Conservation (phyloP, 106 monocot species). For the Acanthochlamys bracteata region DNA sequence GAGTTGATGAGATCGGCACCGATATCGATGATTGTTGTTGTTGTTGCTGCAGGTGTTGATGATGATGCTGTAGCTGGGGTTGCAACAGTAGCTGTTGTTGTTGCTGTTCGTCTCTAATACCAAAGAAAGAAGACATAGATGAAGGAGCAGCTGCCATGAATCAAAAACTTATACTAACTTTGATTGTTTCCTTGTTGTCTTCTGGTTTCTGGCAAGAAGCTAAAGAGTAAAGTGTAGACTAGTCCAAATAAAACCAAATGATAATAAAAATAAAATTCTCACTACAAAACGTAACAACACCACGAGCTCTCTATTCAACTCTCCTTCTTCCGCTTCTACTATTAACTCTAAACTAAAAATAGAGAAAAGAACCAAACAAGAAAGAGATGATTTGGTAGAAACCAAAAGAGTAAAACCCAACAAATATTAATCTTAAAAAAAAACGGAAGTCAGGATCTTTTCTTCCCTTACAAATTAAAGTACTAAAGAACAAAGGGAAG, state of each 20-base stretch:
- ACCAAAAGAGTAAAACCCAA: no score
- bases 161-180: not conserved
- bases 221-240: not conserved
- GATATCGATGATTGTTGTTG: conserved; percentile 3
- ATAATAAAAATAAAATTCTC: not conserved
- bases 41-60: conserved; percentile 3
- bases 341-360: no score
- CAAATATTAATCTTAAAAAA: no score
- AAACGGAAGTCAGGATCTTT: no score
- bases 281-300: no score
- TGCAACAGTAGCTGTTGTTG: not conserved
- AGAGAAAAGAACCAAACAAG: no score
- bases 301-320: no score
- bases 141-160: conserved; percentile 36
- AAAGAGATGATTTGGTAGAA: no score
- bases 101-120: conserved; percentile 39
- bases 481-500: no score
- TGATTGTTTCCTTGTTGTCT: conserved; percentile 1
- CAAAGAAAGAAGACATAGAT: conserved; percentile 17
- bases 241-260: not conserved
- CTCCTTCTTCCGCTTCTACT: no score
- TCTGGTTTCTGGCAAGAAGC: not conserved
- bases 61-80: not conserved
- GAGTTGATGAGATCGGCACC: conserved; percentile 14
- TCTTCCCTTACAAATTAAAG: no score